Percentiles rank a stretch among this genome's conserved stretches.
Evolutionary conservation across 2,329 filamentous ascomycete species (phyloP).

Genomic region (Ciborinia camelliae): DNA sequence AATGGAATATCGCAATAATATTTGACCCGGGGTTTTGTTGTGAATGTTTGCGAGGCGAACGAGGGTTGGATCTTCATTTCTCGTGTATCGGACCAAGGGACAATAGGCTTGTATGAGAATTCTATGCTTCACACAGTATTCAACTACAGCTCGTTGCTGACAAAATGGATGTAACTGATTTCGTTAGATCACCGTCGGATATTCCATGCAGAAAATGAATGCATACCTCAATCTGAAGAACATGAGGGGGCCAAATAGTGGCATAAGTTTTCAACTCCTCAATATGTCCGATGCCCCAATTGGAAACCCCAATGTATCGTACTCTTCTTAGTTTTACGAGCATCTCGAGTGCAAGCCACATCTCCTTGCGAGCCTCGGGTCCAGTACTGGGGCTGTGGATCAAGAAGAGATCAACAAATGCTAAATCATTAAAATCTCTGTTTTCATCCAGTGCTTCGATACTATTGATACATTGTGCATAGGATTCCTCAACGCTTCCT

Average conservation of each 20-base stretch:
- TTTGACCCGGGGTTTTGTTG: slow-evolving; percentile 58
- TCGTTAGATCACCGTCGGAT: neutral
- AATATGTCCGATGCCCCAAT: slow-evolving; percentile 19
- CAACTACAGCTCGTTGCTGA: slow-evolving; percentile 55
- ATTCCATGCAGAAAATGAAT: slow-evolving; percentile 36
- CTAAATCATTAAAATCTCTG: slow-evolving; percentile 17
- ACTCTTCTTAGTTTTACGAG: slow-evolving; percentile 4
- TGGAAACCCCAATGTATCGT: slow-evolving; percentile 15
- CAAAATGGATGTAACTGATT: slow-evolving; percentile 60
- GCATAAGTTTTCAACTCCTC: slow-evolving; percentile 17
- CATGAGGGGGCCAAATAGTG: slow-evolving; percentile 14
- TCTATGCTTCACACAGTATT: slow-evolving; percentile 45
- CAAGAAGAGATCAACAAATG: slow-evolving; percentile 24
- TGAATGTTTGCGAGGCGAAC: slow-evolving; percentile 56
- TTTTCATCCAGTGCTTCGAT: slow-evolving; percentile 22
- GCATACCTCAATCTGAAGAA: slow-evolving; percentile 21
- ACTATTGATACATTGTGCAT: slow-evolving; percentile 18
- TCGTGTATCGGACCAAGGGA: slow-evolving; percentile 55
- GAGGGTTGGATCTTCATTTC: slow-evolving; percentile 52
- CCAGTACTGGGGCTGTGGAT: slow-evolving; percentile 12
- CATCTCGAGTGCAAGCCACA: slow-evolving; percentile 16
- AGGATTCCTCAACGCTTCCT: slow-evolving; percentile 6
- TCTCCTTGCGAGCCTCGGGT: slow-evolving; percentile 8
- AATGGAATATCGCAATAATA: slow-evolving; percentile 56
- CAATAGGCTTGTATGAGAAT: slow-evolving; percentile 54